These are phyloP conservation scores for Neurospora sp. DNA, from an alignment of 495 filamentous ascomycete species.

Conservation along the genomic window DNA sequence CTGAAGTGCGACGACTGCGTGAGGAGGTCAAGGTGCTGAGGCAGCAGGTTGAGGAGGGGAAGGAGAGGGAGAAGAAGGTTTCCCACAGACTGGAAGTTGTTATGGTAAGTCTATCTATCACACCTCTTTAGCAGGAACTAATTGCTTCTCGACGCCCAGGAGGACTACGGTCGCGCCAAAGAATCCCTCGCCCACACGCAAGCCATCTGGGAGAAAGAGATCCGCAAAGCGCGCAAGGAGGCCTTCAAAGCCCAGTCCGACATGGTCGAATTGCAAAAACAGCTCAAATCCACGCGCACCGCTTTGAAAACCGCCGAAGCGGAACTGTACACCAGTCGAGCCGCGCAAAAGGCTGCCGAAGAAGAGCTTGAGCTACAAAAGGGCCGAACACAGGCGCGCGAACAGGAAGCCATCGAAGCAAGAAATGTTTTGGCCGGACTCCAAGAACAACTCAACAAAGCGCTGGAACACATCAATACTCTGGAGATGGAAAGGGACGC, in stretches of 20 bases:
- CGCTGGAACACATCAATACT: constrained; percentile 50
- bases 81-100: constrained; percentile 68
- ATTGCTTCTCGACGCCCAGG: constrained; percentile 32
- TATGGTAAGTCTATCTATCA: constrained; percentile 42
- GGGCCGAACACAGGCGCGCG: constrained; percentile 39
- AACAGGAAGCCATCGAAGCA: constrained; percentile 69
- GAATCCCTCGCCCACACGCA: constrained; percentile 65
- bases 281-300: constrained; percentile 59
- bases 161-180: constrained; percentile 64
- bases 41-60: constrained; percentile 56
- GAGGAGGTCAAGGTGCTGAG: constrained; percentile 46
- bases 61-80: constrained; percentile 62
- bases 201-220: constrained; percentile 74
- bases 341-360: constrained; percentile 24
- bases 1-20: constrained; percentile 49
- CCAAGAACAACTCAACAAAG: constrained; percentile 61
- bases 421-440: constrained; percentile 62
- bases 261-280: constrained; percentile 71
- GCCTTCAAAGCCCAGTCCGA: constrained; percentile 71
- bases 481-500: constrained; percentile 63
- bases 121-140: background rate
- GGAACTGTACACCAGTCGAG: constrained; percentile 57
- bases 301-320: constrained; percentile 32
- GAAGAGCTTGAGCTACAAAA: constrained; percentile 35
- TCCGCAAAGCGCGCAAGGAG: constrained; percentile 71